These are phyloP conservation scores for Podosphaera leucotricha DNA, from an alignment of 2,329 filamentous ascomycete genomes.

Conservation along the genomic window DNA sequence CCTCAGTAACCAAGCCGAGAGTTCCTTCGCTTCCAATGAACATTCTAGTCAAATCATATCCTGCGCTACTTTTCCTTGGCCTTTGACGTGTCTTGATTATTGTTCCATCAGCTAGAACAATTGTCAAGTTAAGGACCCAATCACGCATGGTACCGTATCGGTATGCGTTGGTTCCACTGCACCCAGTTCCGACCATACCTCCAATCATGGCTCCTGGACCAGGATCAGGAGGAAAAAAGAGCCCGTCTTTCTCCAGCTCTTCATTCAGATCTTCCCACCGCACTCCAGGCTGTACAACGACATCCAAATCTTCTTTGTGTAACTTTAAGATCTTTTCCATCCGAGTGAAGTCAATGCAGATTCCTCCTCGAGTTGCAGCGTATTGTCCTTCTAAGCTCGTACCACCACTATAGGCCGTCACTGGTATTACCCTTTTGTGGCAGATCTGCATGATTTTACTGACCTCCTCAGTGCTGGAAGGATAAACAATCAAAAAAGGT, in stretches of 20 bases:
- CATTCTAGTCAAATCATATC: conserved; percentile 73
- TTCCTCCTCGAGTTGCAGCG: conserved; percentile 56
- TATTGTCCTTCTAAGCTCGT: conserved; percentile 82
- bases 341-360: conserved; percentile 64
- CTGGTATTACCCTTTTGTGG: conserved; percentile 56
- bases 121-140: conserved; percentile 71
- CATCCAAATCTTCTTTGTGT: conserved; percentile 56
- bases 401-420: conserved; percentile 69
- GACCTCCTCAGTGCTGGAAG: conserved; percentile 57
- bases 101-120: conserved; percentile 76
- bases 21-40: conserved; percentile 87
- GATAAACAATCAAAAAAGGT: conserved; percentile 53
- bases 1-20: conserved; percentile 75
- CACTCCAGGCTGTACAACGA: conserved; percentile 56
- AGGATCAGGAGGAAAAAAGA: conserved; percentile 85
- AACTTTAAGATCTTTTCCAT: conserved; percentile 65
- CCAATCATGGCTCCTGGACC: conserved; percentile 84
- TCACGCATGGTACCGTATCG: conserved; percentile 88
- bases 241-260: conserved; percentile 41
- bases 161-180: conserved; percentile 69
- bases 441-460: conserved; percentile 76
- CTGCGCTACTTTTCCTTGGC: conserved; percentile 71
- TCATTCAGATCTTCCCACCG: conserved; percentile 78
- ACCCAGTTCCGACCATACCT: conserved; percentile 57
- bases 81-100: conserved; percentile 74